Conservation (phyloP, 2,329 filamentous ascomycete genomes). For the Colletotrichum caudatum region DNA sequence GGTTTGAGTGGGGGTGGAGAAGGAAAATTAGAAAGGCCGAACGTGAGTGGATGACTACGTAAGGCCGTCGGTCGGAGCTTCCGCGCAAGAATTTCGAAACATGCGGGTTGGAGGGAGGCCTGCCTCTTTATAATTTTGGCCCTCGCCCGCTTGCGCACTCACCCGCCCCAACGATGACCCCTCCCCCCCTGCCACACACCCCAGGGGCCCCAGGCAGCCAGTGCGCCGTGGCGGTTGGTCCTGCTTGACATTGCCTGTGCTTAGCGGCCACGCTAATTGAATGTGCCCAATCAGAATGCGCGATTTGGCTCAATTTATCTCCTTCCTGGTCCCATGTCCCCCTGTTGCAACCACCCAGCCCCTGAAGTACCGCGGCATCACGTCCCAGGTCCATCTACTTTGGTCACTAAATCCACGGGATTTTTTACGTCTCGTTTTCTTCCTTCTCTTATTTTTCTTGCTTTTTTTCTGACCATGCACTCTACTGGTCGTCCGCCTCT, state of each 20-base stretch:
- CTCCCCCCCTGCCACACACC: conserved; percentile 43
- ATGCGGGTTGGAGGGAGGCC: conserved; percentile 65
- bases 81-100: conserved; percentile 64
- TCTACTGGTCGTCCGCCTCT: conserved; percentile 16
- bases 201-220: conserved; percentile 42
- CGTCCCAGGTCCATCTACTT: conserved; percentile 33
- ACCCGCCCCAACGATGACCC: conserved; percentile 57
- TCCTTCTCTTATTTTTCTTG: neutral
- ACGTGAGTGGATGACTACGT: conserved; percentile 60
- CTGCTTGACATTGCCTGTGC: conserved; percentile 54
- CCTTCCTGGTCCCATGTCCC: conserved; percentile 51
- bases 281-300: conserved; percentile 54
- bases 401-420: neutral
- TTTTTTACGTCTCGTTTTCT: neutral
- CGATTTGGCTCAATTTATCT: conserved; percentile 54
- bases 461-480: conserved; percentile 33
- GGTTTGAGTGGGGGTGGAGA: conserved; percentile 47
- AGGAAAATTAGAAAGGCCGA: conserved; percentile 57
- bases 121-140: conserved; percentile 69
- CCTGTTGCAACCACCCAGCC: conserved; percentile 50
- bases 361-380: conserved; percentile 52
- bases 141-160: conserved; percentile 52
- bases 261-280: conserved; percentile 53
- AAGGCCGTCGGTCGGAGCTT: conserved; percentile 68
- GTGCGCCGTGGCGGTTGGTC: conserved; percentile 57